Percentiles rank a stretch among this genome's conserved stretches.
Conservation (phyloP, 2,329 filamentous ascomycete species). For the Aspergillus quadricinctus region DNA sequence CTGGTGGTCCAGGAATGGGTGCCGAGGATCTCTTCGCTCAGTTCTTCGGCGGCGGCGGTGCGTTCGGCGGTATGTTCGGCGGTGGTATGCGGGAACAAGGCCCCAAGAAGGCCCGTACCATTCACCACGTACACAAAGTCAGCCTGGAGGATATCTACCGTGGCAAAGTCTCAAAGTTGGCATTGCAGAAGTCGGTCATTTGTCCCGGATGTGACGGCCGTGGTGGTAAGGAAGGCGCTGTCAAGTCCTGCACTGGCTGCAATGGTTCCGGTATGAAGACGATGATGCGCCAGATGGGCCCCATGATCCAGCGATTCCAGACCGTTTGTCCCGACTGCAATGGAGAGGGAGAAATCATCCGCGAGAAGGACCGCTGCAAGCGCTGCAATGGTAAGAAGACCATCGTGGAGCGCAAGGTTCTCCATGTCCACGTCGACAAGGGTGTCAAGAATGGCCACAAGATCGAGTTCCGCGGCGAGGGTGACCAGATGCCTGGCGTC, state of each 20-base stretch:
- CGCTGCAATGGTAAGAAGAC: slow-evolving; percentile 97
- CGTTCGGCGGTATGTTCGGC: slow-evolving; percentile 72
- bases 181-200: slow-evolving; percentile 94
- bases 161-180: slow-evolving; percentile 95
- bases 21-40: slow-evolving; percentile 95
- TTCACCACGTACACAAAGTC: slow-evolving; percentile 98
- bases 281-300: slow-evolving; percentile 99
- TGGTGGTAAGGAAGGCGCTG: slow-evolving; percentile 96
- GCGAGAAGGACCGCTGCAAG: slow-evolving; percentile 98
- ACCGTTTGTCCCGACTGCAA: slow-evolving; percentile 98
- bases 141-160: slow-evolving; percentile 97
- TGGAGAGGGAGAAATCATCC: slow-evolving; percentile 93
- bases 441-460: slow-evolving; percentile 92
- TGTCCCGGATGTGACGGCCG: slow-evolving; percentile 91
- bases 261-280: slow-evolving; percentile 98
- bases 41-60: slow-evolving; percentile 81
- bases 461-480: slow-evolving; percentile 95
- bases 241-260: slow-evolving; percentile 85
- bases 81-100: slow-evolving; percentile 75
- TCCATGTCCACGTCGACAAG: slow-evolving; percentile 95
- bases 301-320: slow-evolving; percentile 99
- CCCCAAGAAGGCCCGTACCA: slow-evolving; percentile 88
- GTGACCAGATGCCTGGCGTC: slow-evolving; percentile 90
- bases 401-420: slow-evolving; percentile 91
- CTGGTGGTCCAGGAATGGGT: slow-evolving; percentile 79